Base-by-base conservation (phyloP, 1,284 basidiomycete species). In the Leccinum proliferum region DNA sequence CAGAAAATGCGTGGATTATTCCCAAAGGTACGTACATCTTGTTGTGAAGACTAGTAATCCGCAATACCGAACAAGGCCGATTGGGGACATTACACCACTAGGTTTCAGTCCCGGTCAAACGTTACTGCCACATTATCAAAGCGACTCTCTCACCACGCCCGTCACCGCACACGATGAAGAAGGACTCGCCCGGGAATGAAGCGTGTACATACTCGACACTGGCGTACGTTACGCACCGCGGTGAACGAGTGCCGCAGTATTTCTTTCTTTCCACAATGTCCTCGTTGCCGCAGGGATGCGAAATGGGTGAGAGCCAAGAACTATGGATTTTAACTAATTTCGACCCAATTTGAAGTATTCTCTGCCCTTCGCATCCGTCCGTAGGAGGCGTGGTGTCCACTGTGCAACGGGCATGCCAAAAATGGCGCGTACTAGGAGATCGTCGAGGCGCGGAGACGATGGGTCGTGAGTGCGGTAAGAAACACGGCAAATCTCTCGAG, bases 401-500 rank as follows among this genome's bases (percentile, higher is more conserved):
- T 34, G 43, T 56, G 59, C 6, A 37, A 60, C 53, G 62, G 39
- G 50, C 48, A 48, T 62, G 48, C 60, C 58, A 43, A 35, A 34
- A 37, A 18, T 8, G 55, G 15, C n/a, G 46, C 60, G 58, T 60
- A 29, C 29, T 29, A 56, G 57, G n/a, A 59, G 58, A 65, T 62
- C 57, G 46, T 52, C 29, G 59, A 43, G 57, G 59, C 60, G 60
- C 39, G 46, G 56, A 62, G 62, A 64, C 58, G 58, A 8, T 15
- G 21, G 35, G 39, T 41, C 32, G 55, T 60, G 60, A 52, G 56
- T 63, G 25, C n/a, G 35, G 34, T 34, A 41, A 41, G 39, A 84
- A 77, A 68, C 81, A 77, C 58, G 88, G 89, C 61, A 89, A 84
- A 70, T 75, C 77, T 43, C 71, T 93, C 52, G 89, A 85, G 60